Conservation (phyloP, 2,329 filamentous ascomycete species). For the Stachybotrys echinatus region DNA sequence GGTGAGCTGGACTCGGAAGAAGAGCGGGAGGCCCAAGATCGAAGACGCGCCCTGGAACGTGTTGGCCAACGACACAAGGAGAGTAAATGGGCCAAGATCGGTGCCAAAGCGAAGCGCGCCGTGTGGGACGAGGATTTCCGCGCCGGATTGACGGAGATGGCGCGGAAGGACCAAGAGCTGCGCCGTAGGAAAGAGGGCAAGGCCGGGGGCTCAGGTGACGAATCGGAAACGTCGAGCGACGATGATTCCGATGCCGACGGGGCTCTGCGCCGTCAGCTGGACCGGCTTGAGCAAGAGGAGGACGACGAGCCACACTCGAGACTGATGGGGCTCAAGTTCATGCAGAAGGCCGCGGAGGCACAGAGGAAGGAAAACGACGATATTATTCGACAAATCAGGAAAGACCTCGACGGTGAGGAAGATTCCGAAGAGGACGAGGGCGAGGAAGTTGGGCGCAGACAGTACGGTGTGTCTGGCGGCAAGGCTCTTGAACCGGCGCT, state of each 20-base stretch:
- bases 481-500: constrained; percentile 24
- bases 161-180: constrained; percentile 75
- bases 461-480: constrained; percentile 51
- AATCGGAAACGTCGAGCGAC: constrained; percentile 49
- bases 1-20: constrained; percentile 60
- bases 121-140: constrained; percentile 88
- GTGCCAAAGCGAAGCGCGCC: constrained; percentile 72
- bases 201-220: constrained; percentile 36
- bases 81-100: constrained; percentile 86
- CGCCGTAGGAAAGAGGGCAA: constrained; percentile 74
- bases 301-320: constrained; percentile 56
- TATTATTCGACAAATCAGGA: constrained; percentile 62
- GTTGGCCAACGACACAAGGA: constrained; percentile 83
- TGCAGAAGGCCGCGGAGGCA: constrained; percentile 80
- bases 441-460: constrained; percentile 63
- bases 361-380: constrained; percentile 78
- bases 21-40: constrained; percentile 61
- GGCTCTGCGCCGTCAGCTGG: constrained; percentile 41
- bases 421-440: constrained; percentile 46
- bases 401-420: constrained; percentile 63
- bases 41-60: constrained; percentile 73
- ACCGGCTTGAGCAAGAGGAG: constrained; percentile 29
- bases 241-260: constrained; percentile 54
- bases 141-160: constrained; percentile 73
- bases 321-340: constrained; percentile 85